Evolutionary conservation across 225 moss, liverwort and hornwort species (phyloP).

Genomic region (Rhytidiadelphus loreus): DNA sequence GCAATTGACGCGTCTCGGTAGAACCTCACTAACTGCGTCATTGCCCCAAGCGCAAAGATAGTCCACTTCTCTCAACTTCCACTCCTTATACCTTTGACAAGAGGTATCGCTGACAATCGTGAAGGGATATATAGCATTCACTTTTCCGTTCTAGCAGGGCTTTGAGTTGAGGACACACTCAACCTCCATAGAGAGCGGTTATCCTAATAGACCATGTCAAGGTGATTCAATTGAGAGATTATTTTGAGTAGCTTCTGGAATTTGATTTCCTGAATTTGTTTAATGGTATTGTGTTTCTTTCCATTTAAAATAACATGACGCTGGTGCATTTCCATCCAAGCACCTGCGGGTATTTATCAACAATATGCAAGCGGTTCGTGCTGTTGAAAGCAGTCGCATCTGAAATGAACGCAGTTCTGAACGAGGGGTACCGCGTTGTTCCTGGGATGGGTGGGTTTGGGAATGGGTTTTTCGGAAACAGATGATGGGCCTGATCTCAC

Average conservation of each 20-base stretch:
- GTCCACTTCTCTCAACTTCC: too few species aligned
- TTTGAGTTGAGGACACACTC: background rate
- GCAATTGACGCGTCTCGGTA: too few species aligned
- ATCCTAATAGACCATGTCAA: background rate
- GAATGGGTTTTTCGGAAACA: slow-evolving; percentile 72
- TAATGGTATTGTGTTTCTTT: background rate
- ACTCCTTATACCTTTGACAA: background rate
- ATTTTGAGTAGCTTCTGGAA: background rate
- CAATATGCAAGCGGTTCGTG: slow-evolving; percentile 62
- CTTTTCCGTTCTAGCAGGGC: background rate
- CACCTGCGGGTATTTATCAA: slow-evolving; percentile 65
- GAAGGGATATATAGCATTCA: background rate
- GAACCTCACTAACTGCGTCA: slow-evolving; percentile 86
- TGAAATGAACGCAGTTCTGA: too few species aligned
- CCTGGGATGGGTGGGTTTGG: slow-evolving; percentile 79
- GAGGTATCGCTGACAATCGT: background rate
- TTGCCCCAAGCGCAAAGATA: slow-evolving; percentile 79
- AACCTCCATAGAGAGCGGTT: background rate
- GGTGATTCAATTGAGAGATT: background rate
- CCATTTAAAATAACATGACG: background rate
- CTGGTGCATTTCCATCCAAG: slow-evolving; percentile 1
- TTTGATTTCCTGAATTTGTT: background rate
- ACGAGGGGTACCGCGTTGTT: slow-evolving; percentile 50
- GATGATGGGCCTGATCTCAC: slow-evolving; percentile 31
- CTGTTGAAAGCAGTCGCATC: slow-evolving; percentile 59